Evolutionary conservation across 177 flowering plant genomes (phyloP).

Genomic region (Vitis hybrid): DNA sequence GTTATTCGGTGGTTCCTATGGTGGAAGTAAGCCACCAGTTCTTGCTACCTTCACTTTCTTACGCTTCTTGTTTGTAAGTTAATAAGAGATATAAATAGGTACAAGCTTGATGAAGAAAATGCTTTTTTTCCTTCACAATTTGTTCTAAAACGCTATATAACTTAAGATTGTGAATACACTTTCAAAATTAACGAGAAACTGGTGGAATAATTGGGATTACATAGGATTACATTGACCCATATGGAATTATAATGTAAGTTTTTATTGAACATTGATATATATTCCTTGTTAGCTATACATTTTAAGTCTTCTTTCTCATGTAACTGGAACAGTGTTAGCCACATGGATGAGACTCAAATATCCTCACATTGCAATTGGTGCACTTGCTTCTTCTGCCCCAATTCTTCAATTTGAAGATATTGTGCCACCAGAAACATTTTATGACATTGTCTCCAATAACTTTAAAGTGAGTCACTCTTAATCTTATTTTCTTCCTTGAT

Average conservation of each 20-base stretch:
- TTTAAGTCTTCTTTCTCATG: conserved; percentile 7
- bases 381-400: conserved; percentile 93
- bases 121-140: too few relatives aligned
- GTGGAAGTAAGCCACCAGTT: conserved; percentile 70
- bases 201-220: too few relatives aligned
- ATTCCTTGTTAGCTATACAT: neutral
- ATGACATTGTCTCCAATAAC: conserved; percentile 71
- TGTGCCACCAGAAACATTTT: conserved; percentile 78
- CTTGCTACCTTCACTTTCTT: too few relatives aligned
- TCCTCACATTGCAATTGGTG: conserved; percentile 88
- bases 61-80: too few relatives aligned
- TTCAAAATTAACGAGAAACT: too few relatives aligned
- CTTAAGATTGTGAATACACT: too few relatives aligned
- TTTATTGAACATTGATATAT: neutral
- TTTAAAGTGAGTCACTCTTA: conserved; percentile 47
- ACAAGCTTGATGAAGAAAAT: too few relatives aligned
- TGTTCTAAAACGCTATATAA: too few relatives aligned
- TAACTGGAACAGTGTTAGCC: conserved; percentile 72
- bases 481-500: neutral
- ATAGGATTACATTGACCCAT: too few relatives aligned
- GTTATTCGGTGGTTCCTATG: conserved; percentile 92
- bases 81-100: too few relatives aligned
- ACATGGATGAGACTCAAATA: conserved; percentile 96
- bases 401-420: conserved; percentile 87
- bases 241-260: neutral